Conservation (phyloP, 305 asterid genomes). For the Solanum hybrid region DNA sequence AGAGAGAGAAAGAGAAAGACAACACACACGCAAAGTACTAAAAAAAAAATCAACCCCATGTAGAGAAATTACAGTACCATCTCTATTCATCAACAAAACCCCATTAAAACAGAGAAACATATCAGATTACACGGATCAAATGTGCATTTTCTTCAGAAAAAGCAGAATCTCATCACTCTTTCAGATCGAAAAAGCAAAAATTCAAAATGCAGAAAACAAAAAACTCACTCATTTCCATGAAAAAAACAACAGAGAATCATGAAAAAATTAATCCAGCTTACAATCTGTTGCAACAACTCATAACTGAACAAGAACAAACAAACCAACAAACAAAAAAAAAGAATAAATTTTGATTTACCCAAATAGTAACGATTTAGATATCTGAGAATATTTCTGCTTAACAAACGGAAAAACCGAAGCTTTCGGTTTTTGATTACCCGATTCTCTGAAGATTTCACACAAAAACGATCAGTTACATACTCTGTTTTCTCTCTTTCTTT, state of each 20-base stretch:
- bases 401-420: constrained; percentile 3
- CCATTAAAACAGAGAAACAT: background rate
- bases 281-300: background rate
- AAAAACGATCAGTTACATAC: background rate
- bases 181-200: background rate
- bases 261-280: background rate
- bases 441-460: background rate
- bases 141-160: background rate
- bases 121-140: background rate
- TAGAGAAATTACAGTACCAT: background rate
- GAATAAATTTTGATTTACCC: background rate
- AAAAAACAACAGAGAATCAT: background rate
- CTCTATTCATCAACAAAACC: background rate
- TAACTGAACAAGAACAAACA: background rate
- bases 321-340: background rate
- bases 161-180: background rate
- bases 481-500: background rate
- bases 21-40: constrained; percentile 1
- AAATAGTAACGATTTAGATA: background rate
- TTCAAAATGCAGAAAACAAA: background rate
- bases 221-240: background rate
- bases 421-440: background rate
- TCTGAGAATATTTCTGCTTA: constrained; percentile 1
- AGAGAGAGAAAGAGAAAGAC: constrained; percentile 11
- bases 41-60: background rate